Base-by-base conservation (phyloP, 139 green algal genomes). In the Haematococcus sp. region DNA sequence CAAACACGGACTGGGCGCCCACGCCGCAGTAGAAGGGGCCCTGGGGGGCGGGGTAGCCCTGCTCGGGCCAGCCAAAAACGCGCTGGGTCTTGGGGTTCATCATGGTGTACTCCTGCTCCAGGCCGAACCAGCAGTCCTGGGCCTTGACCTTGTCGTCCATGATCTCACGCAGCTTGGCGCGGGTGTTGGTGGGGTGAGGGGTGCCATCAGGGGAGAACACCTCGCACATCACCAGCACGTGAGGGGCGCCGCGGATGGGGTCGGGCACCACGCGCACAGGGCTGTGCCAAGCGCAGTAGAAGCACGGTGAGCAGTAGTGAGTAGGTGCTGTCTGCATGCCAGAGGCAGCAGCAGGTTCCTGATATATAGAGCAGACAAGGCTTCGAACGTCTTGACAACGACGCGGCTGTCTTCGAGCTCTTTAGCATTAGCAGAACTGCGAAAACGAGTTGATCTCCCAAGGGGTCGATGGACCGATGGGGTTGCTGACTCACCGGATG, bases 71-170 rank as follows among this genome's bases (percentile, higher is more conserved):
- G 67, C 92, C 90, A 69, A 91, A 90, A 40, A 92, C 80, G 0
- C 63, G 55, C 19, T 79, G 76, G 67, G 68, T 79, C 52, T 63
- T 68, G 77, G 88, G 88, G 25, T 67, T 51, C 70, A 97, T 63
- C 90, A 96, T 93, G 68, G 91, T 94, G 88, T 96, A 96, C 87
- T 95, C 90, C 83, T 97, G 92, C 91, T 97, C 92, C 73, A 97
- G 93, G 54, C 92, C 92, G 73, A 92, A 97, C 69, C 92, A 65
- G 58, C 58, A 65, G 58, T 65, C 58, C 25, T 65, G 61, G 28
- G 33, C 61, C 65, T 68, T 64, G 46, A 94, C 79, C 59, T 91
- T 85, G 71, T 93, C 87, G 46, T 86, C 86, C 32, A 97, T 73
- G n/a, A 95, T 68, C 9, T 90, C 88, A 1, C 75, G 76, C 27